Evolutionary conservation across 1,284 basidiomycete species (phyloP).

Genomic region (Thecaphora frezii): DNA sequence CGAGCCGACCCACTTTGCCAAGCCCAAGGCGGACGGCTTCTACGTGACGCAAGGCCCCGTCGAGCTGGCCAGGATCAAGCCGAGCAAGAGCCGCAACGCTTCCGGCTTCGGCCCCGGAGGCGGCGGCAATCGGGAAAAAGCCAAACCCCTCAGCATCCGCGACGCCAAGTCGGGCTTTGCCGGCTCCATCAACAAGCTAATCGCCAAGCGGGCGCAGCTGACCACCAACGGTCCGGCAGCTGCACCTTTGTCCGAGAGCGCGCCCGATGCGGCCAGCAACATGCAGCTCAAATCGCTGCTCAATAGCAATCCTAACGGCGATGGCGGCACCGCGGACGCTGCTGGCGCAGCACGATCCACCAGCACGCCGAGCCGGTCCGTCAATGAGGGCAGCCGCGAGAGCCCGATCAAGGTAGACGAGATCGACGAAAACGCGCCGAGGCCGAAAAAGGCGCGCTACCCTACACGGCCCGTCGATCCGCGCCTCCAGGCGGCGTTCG

Average conservation of each 20-base stretch:
- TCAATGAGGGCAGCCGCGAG: slow-evolving; percentile 64
- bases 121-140: slow-evolving; percentile 5
- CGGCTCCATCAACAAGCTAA: slow-evolving; percentile 43
- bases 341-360: slow-evolving; percentile 18
- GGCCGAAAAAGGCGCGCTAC: slow-evolving; percentile 43
- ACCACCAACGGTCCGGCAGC: slow-evolving; percentile 15
- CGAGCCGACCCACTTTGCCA: slow-evolving; percentile 85
- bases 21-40: slow-evolving; percentile 90
- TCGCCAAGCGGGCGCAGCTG: slow-evolving; percentile 40
- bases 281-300: slow-evolving; percentile 35
- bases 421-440: slow-evolving; percentile 63
- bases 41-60: slow-evolving; percentile 68
- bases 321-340: slow-evolving; percentile 13
- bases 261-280: background rate
- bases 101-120: background rate
- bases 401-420: slow-evolving; percentile 65
- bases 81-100: slow-evolving; percentile 11
- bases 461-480: slow-evolving; percentile 64
- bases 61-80: slow-evolving; percentile 46
- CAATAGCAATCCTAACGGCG: slow-evolving; percentile 14
- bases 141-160: slow-evolving; percentile 28
- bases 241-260: slow-evolving; percentile 1
- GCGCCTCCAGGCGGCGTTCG: slow-evolving; percentile 69
- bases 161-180: slow-evolving; percentile 39
- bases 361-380: slow-evolving; percentile 20